A percentile compares a stretch with the other conserved stretches of the same genome.
Conservation (phyloP, 106 monocot genomes). For the Allium sativum region DNA sequence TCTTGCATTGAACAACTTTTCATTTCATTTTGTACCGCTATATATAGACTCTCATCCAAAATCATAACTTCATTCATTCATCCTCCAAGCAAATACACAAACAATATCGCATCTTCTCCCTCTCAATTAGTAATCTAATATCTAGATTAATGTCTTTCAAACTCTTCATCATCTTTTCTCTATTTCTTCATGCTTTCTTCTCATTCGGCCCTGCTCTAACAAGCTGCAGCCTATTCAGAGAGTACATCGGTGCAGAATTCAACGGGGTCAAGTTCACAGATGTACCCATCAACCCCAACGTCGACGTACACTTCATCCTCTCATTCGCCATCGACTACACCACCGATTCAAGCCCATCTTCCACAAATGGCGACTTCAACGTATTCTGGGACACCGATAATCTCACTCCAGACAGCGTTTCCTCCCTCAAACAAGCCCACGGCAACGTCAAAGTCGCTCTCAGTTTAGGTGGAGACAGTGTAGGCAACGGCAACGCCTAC, state of each 20-base stretch:
- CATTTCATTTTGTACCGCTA: no score
- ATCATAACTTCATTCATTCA: no score
- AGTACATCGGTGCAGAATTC: slow-evolving; percentile 21
- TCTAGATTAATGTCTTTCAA: no score
- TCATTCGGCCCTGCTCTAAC: neutral
- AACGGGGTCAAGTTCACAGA: slow-evolving; percentile 13
- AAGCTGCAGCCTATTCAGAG: slow-evolving; percentile 10
- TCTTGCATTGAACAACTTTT: no score
- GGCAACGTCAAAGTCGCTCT: slow-evolving; percentile 17
- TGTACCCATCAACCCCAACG: slow-evolving; percentile 14
- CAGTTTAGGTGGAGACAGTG: slow-evolving; percentile 11
- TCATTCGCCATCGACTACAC: slow-evolving; percentile 36
- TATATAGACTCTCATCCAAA: no score
- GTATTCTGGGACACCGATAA: slow-evolving; percentile 20
- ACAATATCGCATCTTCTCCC: no score
- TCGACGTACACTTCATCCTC: slow-evolving; percentile 34
- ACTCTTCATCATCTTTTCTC: no score
- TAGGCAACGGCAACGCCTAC: slow-evolving; percentile 7
- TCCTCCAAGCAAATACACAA: no score
- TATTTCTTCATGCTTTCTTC: no score
- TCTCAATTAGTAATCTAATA: no score
- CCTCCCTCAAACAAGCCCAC: slow-evolving; percentile 7
- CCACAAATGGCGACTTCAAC: slow-evolving; percentile 19
- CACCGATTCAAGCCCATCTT: neutral
- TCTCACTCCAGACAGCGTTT: slow-evolving; percentile 8